phyloP scores from a whole-genome alignment of 129 eudicot genomes.

The Ambrosia trifida region DNA sequence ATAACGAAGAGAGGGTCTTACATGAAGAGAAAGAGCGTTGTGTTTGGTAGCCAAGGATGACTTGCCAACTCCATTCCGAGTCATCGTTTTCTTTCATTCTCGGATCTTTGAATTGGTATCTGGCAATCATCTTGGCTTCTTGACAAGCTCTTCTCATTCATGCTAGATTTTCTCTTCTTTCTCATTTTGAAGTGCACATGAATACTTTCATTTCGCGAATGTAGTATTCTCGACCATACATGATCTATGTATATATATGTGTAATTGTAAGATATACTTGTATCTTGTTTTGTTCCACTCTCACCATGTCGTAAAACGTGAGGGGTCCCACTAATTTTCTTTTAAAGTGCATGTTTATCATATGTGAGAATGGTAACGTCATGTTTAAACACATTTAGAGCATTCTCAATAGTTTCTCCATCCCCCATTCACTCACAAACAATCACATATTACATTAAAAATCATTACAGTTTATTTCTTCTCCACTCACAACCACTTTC shows the following conservation, averaged over 20 bases:
- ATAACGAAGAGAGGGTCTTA: not conserved
- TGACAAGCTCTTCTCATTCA: conserved; percentile 7
- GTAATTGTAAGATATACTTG: not conserved
- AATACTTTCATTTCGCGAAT: not conserved
- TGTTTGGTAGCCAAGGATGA: conserved; percentile 72
- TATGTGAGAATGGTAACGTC: no score
- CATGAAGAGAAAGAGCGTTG: not conserved
- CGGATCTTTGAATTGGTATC: not conserved
- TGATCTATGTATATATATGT: not conserved
- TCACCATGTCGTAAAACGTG: no score
- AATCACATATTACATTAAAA: no score
- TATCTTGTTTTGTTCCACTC: no score
- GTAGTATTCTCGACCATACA: not conserved
- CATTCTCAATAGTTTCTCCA: no score
- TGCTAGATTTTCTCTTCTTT: not conserved
- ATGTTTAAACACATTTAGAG: no score
- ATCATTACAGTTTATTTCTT: no score
- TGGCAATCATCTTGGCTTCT: conserved; percentile 1
- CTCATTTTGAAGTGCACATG: no score
- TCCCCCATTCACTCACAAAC: no score
- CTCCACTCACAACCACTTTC: no score
- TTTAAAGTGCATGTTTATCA: no score
- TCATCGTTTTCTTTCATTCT: not conserved
- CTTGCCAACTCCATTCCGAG: conserved; percentile 39
- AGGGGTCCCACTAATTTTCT: no score